Base-by-base conservation (phyloP, 345 rosid genomes). In the Rhizophora apiculata region DNA sequence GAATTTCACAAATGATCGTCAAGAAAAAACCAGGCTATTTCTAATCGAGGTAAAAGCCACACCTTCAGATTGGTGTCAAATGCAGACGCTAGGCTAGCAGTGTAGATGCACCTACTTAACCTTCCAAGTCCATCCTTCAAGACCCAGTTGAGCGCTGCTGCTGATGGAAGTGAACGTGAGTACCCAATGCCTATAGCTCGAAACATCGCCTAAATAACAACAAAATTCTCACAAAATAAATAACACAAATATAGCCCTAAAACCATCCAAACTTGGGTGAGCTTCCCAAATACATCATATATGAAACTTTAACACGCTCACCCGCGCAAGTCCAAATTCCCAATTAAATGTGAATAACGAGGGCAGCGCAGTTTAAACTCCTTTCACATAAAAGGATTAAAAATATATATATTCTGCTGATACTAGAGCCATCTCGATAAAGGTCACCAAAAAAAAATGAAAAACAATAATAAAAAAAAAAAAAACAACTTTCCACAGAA, bases 61-160 rank as follows among this genome's bases (percentile, higher is more conserved):
- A 88, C 98, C 98, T 93, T 93, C 76, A 93, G 82, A 81, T 93
- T 93, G 46, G 96, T 88, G 67, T 90, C 98, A 70, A 93, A 93
- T 37, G 96, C 90, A 63, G 95, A 87, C 37, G 98, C 89, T 60
- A 88, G 79, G 76, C 86, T 90, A 62, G 98, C 96, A 30, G 98
- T 93, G 70, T 93, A 93, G 73, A 93, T 85, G 82, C 98, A 90
- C 82, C 96, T 86, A 71, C 95, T 81, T 48, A 93, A 75, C 65
- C 96, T 69, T 69, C 98, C 98, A 65, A 93, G 93, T 26, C 96
- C 98, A 67, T 93, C 95, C 78, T 93, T 93, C 71, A 93, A 77
- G 63, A 90, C 88, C 98, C 96, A 93, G 69, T 93, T 93, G 69
- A 90, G 80, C 15, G 98, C 98, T 68, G 98, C 96, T 53, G 98